A percentile compares a stretch with the other conserved stretches of the same genome.
Conservation (phyloP, 192 early-diverging fungal genomes). For the Fimicolochytrium jonesii region DNA sequence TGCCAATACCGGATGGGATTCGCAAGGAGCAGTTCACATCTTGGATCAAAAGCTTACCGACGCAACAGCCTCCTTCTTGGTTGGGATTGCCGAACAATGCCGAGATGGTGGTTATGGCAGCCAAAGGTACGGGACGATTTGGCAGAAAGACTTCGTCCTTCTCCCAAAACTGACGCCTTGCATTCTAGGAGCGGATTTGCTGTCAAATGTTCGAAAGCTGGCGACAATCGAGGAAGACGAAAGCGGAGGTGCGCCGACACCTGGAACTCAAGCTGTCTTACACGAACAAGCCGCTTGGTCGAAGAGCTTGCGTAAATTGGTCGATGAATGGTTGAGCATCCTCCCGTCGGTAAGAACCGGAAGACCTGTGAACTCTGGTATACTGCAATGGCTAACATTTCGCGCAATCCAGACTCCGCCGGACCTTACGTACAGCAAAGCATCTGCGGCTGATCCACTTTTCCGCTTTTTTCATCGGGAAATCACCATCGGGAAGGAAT, state of each 20-base stretch:
- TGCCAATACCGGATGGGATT: constrained; percentile 84
- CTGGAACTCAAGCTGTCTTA: no score
- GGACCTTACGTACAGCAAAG: no score
- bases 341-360: no score
- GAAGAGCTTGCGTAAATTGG: no score
- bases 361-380: no score
- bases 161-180: not conserved
- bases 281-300: no score
- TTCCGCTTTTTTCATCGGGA: constrained; percentile 85
- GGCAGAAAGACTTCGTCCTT: not conserved
- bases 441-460: constrained; percentile 65
- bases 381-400: no score
- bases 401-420: no score
- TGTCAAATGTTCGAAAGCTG: constrained; percentile 85
- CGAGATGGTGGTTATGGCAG: constrained; percentile 81
- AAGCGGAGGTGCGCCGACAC: no score
- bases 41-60: constrained; percentile 86
- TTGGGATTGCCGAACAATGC: constrained; percentile 91
- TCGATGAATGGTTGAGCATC: no score
- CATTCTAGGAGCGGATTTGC: constrained; percentile 59
- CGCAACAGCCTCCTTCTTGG: constrained; percentile 95
- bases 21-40: constrained; percentile 76
- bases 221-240: constrained; percentile 81
- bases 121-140: no score
- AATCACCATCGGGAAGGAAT: constrained; percentile 50